Conservation (phyloP, 164 flowering plant species). For the Macadamia tetraphylla region DNA sequence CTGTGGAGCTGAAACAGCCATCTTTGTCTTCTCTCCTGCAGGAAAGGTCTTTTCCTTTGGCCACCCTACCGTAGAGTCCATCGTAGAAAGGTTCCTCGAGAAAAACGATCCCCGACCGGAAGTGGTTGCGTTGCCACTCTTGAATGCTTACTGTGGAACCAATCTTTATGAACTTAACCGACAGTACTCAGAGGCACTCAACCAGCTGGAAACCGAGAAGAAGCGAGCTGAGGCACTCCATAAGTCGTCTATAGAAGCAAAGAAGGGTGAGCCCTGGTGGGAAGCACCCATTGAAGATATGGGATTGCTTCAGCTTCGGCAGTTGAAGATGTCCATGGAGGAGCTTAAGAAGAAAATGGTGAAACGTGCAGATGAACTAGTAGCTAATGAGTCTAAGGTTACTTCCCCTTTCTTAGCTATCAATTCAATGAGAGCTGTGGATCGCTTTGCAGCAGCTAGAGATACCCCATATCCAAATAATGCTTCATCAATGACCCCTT, state of each 20-base stretch:
- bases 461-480: background rate
- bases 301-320: background rate
- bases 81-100: background rate
- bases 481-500: background rate
- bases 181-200: background rate
- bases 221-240: background rate
- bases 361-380: conserved; percentile 13
- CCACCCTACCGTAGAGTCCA: background rate
- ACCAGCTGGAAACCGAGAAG: background rate
- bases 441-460: background rate
- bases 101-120: background rate
- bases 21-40: background rate
- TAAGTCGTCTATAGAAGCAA: background rate
- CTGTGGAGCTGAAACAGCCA: background rate
- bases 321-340: conserved; percentile 14
- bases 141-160: background rate
- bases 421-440: background rate
- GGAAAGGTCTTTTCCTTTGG: background rate
- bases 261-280: background rate
- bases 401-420: background rate
- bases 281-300: background rate
- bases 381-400: conserved; percentile 1
- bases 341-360: conserved; percentile 33
- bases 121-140: background rate
- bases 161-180: background rate